Conservation (phyloP, 148 eudicot genomes). For the Pharnaceum exiguum region DNA sequence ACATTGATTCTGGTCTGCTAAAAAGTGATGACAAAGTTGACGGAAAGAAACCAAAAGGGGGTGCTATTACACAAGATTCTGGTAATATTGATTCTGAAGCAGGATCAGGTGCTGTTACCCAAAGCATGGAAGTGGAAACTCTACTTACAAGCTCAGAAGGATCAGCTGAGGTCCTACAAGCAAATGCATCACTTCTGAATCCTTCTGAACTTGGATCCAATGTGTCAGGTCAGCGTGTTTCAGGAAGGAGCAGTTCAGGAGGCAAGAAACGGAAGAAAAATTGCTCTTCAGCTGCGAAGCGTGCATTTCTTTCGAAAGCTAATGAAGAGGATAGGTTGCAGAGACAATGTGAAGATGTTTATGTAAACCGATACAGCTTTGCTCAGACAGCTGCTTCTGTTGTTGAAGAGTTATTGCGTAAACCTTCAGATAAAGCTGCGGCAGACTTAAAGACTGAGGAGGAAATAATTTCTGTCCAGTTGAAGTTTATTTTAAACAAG, state of each 20-base stretch:
- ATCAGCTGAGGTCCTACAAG: constrained; percentile 60
- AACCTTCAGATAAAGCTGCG: constrained; percentile 48
- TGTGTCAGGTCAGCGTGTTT: constrained; percentile 16
- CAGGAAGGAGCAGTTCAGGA: constrained; percentile 20
- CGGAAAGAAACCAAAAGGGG: constrained; percentile 20
- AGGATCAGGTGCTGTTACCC: constrained; percentile 15
- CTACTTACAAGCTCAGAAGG: constrained; percentile 51
- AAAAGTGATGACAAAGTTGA: constrained; percentile 30
- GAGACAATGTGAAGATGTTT: constrained; percentile 25
- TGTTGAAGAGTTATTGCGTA: constrained; percentile 56
- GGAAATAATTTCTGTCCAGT: constrained; percentile 58
- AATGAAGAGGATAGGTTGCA: constrained; percentile 19
- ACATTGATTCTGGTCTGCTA: constrained; percentile 22
- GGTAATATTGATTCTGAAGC: constrained; percentile 22
- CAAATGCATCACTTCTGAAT: constrained; percentile 19
- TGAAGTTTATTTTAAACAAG: constrained; percentile 56
- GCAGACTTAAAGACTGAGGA: constrained; percentile 46
- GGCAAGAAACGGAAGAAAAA: constrained; percentile 28
- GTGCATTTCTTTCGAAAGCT: constrained; percentile 10
- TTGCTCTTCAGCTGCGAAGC: constrained; percentile 20
- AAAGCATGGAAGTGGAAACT: constrained; percentile 27
- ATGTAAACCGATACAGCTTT: constrained; percentile 62
- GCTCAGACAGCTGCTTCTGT: constrained; percentile 62
- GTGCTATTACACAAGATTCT: constrained; percentile 21
- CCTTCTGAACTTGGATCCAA: constrained; percentile 18